phyloP scores from a whole-genome alignment of 345 rosid species.

The Eucalyptus paniculata region DNA sequence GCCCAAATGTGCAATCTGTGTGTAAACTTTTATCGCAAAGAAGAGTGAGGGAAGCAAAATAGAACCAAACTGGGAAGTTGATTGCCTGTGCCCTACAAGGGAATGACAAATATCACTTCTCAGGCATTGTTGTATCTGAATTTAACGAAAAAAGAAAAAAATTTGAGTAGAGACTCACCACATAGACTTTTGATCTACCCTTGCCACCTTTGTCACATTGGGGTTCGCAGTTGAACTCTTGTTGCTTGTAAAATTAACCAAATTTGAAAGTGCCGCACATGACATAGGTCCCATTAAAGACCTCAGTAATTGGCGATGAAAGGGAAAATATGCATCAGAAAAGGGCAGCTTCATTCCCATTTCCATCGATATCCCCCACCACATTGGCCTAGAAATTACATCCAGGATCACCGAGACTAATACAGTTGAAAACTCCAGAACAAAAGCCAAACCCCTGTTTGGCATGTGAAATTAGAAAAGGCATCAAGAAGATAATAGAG shows the following conservation, averaged over 20 bases:
- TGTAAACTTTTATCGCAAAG: slow-evolving; percentile 20
- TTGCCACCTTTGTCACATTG: slow-evolving; percentile 2
- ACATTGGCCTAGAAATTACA: slow-evolving; percentile 42
- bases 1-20: neutral
- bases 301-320: slow-evolving; percentile 20
- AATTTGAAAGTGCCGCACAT: slow-evolving; percentile 11
- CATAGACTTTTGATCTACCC: slow-evolving; percentile 38
- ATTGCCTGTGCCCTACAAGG: slow-evolving; percentile 68
- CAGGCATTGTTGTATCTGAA: neutral
- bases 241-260: slow-evolving; percentile 25
- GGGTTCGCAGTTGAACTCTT: slow-evolving; percentile 1
- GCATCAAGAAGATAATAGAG: neutral
- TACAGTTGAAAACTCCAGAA: slow-evolving; percentile 42
- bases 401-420: slow-evolving; percentile 41
- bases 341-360: slow-evolving; percentile 49
- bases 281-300: slow-evolving; percentile 42
- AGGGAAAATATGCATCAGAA: slow-evolving; percentile 56
- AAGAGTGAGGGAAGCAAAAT: slow-evolving; percentile 49
- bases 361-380: slow-evolving; percentile 59
- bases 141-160: neutral
- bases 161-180: slow-evolving; percentile 27
- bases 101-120: neutral
- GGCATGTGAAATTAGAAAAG: slow-evolving; percentile 4
- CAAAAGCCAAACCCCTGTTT: slow-evolving; percentile 51
- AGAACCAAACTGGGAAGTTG: slow-evolving; percentile 76